Percentiles rank a stretch among this genome's conserved stretches.
These are phyloP conservation scores for Emergomyces pasteurianus DNA, from an alignment of 2,329 filamentous ascomycete genomes.

Conservation along the genomic window DNA sequence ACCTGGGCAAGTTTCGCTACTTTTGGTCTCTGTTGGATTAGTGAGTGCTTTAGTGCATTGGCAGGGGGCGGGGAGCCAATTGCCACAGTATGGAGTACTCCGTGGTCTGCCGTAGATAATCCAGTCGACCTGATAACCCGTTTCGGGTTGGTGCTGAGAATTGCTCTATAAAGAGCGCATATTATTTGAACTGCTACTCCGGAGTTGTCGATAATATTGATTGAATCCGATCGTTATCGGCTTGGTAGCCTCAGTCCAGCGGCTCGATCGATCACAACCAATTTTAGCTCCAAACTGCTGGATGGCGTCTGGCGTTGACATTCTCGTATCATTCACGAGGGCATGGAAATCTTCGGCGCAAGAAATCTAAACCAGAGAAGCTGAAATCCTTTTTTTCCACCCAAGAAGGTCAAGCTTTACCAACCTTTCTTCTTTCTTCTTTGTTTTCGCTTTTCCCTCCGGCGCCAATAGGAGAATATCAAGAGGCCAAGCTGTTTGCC, in stretches of 20 bases:
- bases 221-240: background rate
- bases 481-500: background rate
- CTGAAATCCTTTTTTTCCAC: background rate
- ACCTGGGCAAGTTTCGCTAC: background rate
- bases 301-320: background rate
- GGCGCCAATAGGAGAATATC: background rate
- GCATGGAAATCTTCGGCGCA: background rate
- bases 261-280: background rate
- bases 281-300: background rate
- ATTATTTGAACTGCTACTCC: too few species aligned
- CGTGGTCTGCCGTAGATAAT: too few species aligned
- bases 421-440: too few species aligned
- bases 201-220: background rate
- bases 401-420: too few species aligned
- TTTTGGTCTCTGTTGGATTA: background rate
- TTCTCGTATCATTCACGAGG: background rate
- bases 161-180: too few species aligned
- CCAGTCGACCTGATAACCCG: too few species aligned
- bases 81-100: too few species aligned
- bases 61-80: background rate
- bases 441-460: background rate
- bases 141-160: too few species aligned
- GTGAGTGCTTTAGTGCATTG: background rate
- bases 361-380: background rate
- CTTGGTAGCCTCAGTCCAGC: background rate